phyloP scores from a whole-genome alignment of 1,284 basidiomycete genomes.

The Coniferiporia sulphurascens region DNA sequence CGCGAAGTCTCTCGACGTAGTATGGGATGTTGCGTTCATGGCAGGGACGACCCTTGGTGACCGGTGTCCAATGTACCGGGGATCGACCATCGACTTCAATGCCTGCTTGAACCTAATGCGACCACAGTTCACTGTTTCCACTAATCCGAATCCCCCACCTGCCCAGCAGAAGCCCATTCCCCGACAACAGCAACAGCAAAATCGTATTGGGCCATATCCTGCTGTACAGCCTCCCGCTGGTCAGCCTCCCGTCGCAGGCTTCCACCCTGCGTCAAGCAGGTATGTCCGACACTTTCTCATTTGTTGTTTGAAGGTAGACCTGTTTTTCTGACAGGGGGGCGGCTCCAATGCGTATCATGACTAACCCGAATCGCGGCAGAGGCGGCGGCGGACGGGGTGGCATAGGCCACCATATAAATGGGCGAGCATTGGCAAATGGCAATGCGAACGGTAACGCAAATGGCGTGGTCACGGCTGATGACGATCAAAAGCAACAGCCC shows the following conservation, averaged over 20 bases:
- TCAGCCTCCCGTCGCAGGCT: slow-evolving; percentile 51
- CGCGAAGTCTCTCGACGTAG: slow-evolving; percentile 87
- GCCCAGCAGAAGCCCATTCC: slow-evolving; percentile 33
- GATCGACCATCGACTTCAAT: slow-evolving; percentile 79
- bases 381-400: slow-evolving; percentile 26
- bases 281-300: slow-evolving; percentile 21
- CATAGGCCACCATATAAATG: slow-evolving; percentile 16
- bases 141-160: slow-evolving; percentile 45
- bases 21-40: slow-evolving; percentile 96
- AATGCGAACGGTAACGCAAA: neutral
- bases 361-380: slow-evolving; percentile 67
- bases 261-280: slow-evolving; percentile 46
- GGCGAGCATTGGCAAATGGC: slow-evolving; percentile 5
- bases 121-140: slow-evolving; percentile 76
- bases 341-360: slow-evolving; percentile 40
- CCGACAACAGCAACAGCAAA: slow-evolving; percentile 51
- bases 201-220: slow-evolving; percentile 60
- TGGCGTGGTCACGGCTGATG: neutral
- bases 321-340: slow-evolving; percentile 1
- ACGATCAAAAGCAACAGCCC: neutral
- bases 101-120: slow-evolving; percentile 82
- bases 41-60: slow-evolving; percentile 86
- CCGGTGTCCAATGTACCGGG: slow-evolving; percentile 88
- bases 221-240: slow-evolving; percentile 48
- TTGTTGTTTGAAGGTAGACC: neutral